Percentiles rank a stretch among this genome's conserved stretches.
phyloP scores from a whole-genome alignment of 345 rosid species.

The Eucalyptus regnans region DNA sequence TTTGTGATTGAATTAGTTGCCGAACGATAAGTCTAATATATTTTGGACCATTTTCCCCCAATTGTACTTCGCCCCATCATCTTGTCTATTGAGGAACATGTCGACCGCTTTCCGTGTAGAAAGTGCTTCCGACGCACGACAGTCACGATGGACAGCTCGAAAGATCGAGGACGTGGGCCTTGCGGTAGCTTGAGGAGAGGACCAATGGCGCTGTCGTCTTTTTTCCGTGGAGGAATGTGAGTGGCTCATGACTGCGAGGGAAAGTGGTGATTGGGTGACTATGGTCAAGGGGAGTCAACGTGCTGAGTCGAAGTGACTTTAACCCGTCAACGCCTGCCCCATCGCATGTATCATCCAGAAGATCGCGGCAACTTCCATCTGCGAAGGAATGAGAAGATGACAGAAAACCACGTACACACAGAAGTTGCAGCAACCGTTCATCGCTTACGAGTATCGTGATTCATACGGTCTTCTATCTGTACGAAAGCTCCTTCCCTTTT shows the following conservation, averaged over 20 bases:
- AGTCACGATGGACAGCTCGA: background rate
- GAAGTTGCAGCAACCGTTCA: background rate
- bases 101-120: background rate
- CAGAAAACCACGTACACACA: background rate
- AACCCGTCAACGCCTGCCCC: background rate
- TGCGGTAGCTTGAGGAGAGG: background rate
- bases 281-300: background rate
- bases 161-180: background rate
- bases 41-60: background rate
- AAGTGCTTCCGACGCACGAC: background rate
- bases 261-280: background rate
- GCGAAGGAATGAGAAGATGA: background rate
- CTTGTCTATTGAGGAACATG: background rate
- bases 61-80: background rate
- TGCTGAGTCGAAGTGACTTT: background rate
- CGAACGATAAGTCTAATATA: fast-evolving
- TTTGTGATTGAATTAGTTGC: fast-evolving
- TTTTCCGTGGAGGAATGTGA: background rate
- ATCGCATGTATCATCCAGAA: background rate
- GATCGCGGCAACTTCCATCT: background rate
- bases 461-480: background rate
- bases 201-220: background rate
- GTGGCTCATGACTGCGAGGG: background rate
- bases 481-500: background rate
- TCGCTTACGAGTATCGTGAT: background rate